Evolutionary conservation across 257 asterid genomes (phyloP).

Genomic region (Primulina huaijiensis): DNA sequence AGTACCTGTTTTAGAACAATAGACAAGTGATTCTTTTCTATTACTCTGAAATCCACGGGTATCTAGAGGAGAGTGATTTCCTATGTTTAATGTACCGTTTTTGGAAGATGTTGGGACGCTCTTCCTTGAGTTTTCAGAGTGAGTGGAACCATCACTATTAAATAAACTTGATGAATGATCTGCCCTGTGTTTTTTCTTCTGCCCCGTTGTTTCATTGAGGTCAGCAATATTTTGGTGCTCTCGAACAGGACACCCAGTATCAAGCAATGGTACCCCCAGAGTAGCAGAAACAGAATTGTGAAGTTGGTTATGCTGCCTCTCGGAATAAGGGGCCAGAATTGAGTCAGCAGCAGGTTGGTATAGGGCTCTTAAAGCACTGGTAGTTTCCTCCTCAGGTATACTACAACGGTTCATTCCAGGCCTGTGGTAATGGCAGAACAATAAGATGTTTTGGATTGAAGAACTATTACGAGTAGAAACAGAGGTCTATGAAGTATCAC

Average conservation of each 20-base stretch:
- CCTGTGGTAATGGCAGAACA: conserved; percentile 45
- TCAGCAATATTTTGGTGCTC: conserved; percentile 43
- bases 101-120: conserved; percentile 39
- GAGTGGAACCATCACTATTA: conserved; percentile 50
- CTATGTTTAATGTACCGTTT: conserved; percentile 40
- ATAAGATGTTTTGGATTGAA: conserved; percentile 31
- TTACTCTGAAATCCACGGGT: conserved; percentile 48
- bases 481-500: neutral
- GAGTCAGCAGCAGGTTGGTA: conserved; percentile 60
- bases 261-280: conserved; percentile 43
- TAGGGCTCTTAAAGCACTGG: conserved; percentile 72
- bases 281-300: conserved; percentile 38
- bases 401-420: conserved; percentile 90
- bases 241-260: conserved; percentile 39
- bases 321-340: conserved; percentile 44
- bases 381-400: conserved; percentile 79
- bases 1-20: conserved; percentile 60
- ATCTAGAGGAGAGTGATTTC: conserved; percentile 41
- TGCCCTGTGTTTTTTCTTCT: conserved; percentile 65
- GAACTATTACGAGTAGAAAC: conserved; percentile 13
- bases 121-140: conserved; percentile 46
- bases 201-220: conserved; percentile 35
- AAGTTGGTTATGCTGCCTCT: conserved; percentile 39
- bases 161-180: conserved; percentile 39
- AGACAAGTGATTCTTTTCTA: conserved; percentile 39